Percentiles rank a stretch among this genome's conserved stretches.
Conservation (phyloP, 139 green algal species). For the Chara braunii region DNA sequence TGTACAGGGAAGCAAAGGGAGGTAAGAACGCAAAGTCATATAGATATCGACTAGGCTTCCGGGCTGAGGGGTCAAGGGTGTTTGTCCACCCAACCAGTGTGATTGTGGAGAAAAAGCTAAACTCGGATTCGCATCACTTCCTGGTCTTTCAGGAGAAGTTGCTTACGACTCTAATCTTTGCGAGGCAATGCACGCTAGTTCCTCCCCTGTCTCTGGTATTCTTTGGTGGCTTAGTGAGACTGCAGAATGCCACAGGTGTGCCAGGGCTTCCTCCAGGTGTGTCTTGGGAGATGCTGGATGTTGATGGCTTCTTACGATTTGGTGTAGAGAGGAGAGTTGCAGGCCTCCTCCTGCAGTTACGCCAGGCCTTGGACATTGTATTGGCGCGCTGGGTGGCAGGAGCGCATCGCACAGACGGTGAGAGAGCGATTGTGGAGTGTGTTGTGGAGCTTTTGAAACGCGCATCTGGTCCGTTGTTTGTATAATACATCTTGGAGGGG, state of each 20-base stretch:
- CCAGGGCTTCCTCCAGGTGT: too few relatives aligned
- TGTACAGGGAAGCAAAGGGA: constrained; percentile 49
- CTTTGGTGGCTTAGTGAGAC: too few relatives aligned
- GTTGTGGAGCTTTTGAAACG: constrained; percentile 9
- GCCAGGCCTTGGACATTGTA: constrained; percentile 5
- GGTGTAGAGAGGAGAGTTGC: neutral
- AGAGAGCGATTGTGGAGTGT: constrained; percentile 12
- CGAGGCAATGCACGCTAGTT: too few relatives aligned
- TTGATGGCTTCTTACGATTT: constrained; percentile 15
- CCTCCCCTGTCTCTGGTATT: too few relatives aligned
- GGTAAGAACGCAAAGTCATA: neutral
- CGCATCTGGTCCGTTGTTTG: too few relatives aligned
- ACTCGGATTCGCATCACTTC: constrained; percentile 6
- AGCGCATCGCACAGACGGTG: neutral
- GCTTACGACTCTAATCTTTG: too few relatives aligned
- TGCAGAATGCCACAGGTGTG: too few relatives aligned
- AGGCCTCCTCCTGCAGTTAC: constrained; percentile 17
- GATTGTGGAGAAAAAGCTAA: constrained; percentile 5
- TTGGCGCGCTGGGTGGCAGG: constrained; percentile 16
- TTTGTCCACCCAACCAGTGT: constrained; percentile 18
- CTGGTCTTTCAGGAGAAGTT: constrained; percentile 53
- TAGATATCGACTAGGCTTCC: constrained; percentile 12
- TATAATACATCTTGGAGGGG: too few relatives aligned
- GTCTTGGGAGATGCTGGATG: constrained; percentile 11
- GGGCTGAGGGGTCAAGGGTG: constrained; percentile 3